Percentiles rank a stretch among this genome's conserved stretches.
phyloP scores from a whole-genome alignment of 768 basidiomycete genomes.

The Mycena metata region DNA sequence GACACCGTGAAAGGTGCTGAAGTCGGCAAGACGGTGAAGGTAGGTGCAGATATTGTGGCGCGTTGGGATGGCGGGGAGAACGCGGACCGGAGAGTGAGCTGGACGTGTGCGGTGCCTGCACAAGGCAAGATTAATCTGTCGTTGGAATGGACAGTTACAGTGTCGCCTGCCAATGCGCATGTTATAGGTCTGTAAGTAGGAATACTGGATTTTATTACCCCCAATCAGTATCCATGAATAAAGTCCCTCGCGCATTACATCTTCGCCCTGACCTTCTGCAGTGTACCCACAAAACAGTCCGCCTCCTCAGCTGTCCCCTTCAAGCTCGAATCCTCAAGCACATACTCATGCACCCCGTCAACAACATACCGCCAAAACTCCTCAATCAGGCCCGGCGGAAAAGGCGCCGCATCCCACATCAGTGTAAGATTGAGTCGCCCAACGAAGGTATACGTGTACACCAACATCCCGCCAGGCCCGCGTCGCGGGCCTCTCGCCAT shows the following conservation, averaged over 20 bases:
- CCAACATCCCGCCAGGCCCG: slow-evolving; percentile 25
- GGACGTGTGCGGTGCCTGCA: slow-evolving; percentile 48
- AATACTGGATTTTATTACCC: too few relatives aligned
- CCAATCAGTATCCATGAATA: too few relatives aligned
- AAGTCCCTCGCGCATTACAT: neutral
- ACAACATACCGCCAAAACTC: slow-evolving; percentile 29
- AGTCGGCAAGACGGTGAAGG: slow-evolving; percentile 38
- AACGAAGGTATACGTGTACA: slow-evolving; percentile 11
- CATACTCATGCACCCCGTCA: slow-evolving; percentile 27
- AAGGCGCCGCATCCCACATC: slow-evolving; percentile 28
- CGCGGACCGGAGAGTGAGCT: slow-evolving; percentile 49
- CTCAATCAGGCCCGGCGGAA: slow-evolving; percentile 18
- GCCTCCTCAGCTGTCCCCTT: slow-evolving; percentile 19
- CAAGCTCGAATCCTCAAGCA: slow-evolving; percentile 21
- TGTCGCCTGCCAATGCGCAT: slow-evolving; percentile 42
- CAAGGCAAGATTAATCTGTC: slow-evolving; percentile 50
- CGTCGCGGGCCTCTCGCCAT: slow-evolving; percentile 14
- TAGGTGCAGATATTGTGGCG: slow-evolving; percentile 48
- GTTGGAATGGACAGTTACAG: slow-evolving; percentile 54
- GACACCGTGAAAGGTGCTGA: neutral
- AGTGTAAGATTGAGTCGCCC: slow-evolving; percentile 11
- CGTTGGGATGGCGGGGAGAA: slow-evolving; percentile 57
- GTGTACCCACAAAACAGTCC: slow-evolving; percentile 6
- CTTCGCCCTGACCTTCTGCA: neutral
- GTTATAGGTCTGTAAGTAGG: slow-evolving; percentile 44